These are phyloP conservation scores for Fonsecaea monophora DNA, from an alignment of 2,329 filamentous ascomycete species.

Conservation along the genomic window DNA sequence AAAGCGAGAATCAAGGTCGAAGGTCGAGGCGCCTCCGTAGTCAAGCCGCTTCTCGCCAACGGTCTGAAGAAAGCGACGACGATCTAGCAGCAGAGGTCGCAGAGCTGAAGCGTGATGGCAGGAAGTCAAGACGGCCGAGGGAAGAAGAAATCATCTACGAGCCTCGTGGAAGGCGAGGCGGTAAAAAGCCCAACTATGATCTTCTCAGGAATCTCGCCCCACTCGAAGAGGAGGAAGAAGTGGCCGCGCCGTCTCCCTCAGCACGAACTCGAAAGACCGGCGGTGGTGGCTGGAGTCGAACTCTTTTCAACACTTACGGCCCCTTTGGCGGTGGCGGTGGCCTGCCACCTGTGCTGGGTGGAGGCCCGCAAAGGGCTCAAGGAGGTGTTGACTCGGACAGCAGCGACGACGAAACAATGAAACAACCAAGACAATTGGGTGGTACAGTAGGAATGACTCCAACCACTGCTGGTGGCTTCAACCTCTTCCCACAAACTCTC, in stretches of 20 bases:
- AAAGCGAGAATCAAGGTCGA: slow-evolving; percentile 54
- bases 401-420: slow-evolving; percentile 87
- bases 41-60: slow-evolving; percentile 54
- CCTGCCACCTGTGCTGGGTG: slow-evolving; percentile 72
- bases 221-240: slow-evolving; percentile 76
- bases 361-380: slow-evolving; percentile 69
- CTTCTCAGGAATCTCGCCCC: slow-evolving; percentile 52
- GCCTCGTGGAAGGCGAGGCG: slow-evolving; percentile 37
- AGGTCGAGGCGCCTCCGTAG: slow-evolving; percentile 61
- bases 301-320: slow-evolving; percentile 85
- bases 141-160: slow-evolving; percentile 44
- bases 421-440: slow-evolving; percentile 61
- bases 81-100: slow-evolving; percentile 41
- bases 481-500: slow-evolving; percentile 63
- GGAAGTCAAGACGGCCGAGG: slow-evolving; percentile 44
- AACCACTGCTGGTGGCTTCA: slow-evolving; percentile 60
- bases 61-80: slow-evolving; percentile 54
- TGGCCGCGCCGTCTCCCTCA: slow-evolving; percentile 72
- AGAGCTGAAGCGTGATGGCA: slow-evolving; percentile 58
- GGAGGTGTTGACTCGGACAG: slow-evolving; percentile 91
- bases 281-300: slow-evolving; percentile 71
- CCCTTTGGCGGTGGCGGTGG: slow-evolving; percentile 89
- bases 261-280: slow-evolving; percentile 68
- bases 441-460: slow-evolving; percentile 72
- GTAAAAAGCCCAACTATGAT: slow-evolving; percentile 39